Base-by-base conservation (phyloP, 2,329 filamentous ascomycete species). In the Neonectria magnoliae region DNA sequence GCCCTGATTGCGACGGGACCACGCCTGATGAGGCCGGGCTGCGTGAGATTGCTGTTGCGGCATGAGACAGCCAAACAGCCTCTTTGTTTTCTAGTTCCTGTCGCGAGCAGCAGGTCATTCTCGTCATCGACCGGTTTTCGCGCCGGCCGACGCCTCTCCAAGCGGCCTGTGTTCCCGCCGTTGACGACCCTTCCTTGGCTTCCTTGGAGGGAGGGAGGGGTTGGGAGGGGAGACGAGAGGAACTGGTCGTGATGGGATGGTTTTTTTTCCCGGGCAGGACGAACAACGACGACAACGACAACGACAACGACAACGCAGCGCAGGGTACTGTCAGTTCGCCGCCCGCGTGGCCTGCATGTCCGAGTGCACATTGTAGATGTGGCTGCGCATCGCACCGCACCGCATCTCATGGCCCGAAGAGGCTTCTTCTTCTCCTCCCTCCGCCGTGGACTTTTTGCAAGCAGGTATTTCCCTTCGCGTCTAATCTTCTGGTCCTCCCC, bases 31-130 rank as follows among this genome's bases (percentile, higher is more conserved):
- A 69, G 47, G 68, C 70, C 60, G 57, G 71, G 67, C 67, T 60
- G 45, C 60, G 61, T 69, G 69, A 74, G 71, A 73, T 74, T 73
- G 68, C 69, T 71, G 57, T 69, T 69, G 64, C 70, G 59, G 62
- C 67, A 67, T 71, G 69, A 69, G 67, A 65, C 71, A 71, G n/a
- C 38, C 38, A 69, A 64, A 65, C 71, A 71, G 41, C 64, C 64
- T 64, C 57, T 64, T 60, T 64, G 50, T 65, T 72, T 65, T 62
- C 29, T 18, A 47, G 45, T 54, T 56, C 22, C 61, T 52, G 25
- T 56, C 57, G 27, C 33, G 44, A 57, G 25, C 57, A 63, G 56
- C 64, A 58, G 45, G 36, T 55, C 45, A 62, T 53, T 45, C 13
- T 48, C 45, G 25, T 48, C 45, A 45, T 27, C 53, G 60, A 29